phyloP scores from a whole-genome alignment of 306 rosid species.

The Pterocarpus macrocarpus region DNA sequence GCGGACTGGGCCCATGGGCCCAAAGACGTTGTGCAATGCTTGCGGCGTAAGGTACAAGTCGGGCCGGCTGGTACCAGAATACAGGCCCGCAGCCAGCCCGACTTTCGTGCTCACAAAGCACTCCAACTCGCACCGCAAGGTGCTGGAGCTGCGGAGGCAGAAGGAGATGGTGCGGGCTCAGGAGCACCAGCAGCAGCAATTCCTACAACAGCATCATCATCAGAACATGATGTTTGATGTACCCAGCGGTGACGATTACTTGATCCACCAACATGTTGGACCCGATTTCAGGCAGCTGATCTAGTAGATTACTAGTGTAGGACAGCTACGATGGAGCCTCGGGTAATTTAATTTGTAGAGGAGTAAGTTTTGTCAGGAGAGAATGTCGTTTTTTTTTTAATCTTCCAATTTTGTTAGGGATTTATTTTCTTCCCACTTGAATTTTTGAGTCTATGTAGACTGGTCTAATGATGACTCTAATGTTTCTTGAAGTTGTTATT shows the following conservation, averaged over 20 bases:
- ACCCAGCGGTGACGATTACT: conserved; percentile 72
- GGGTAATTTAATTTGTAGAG: conserved; percentile 39
- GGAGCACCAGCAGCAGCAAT: conserved; percentile 52
- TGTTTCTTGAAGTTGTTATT: not conserved
- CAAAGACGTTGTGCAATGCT: conserved; percentile 78
- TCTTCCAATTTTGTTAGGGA: conserved; percentile 28
- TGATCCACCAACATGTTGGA: conserved; percentile 77
- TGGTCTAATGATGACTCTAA: not conserved
- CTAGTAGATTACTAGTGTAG: conserved; percentile 51
- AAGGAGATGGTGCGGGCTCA: conserved; percentile 64
- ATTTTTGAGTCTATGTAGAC: conserved; percentile 1
- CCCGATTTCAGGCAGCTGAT: conserved; percentile 75
- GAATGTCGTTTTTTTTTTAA: not conserved
- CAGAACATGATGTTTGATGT: conserved; percentile 60
- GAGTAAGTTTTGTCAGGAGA: conserved; percentile 4
- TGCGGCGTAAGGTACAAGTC: conserved; percentile 88
- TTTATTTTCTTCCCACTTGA: not conserved
- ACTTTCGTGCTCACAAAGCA: conserved; percentile 81
- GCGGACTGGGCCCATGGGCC: conserved; percentile 89
- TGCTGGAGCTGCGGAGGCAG: conserved; percentile 87
- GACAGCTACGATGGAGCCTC: conserved; percentile 36
- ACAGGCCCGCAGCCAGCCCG: conserved; percentile 89
- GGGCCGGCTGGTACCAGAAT: conserved; percentile 80
- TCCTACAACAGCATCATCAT: conserved; percentile 58
- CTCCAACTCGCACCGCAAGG: conserved; percentile 92